These are phyloP conservation scores for Epichloe gansuensis DNA, from an alignment of 2,329 filamentous ascomycete species.

Conservation along the genomic window DNA sequence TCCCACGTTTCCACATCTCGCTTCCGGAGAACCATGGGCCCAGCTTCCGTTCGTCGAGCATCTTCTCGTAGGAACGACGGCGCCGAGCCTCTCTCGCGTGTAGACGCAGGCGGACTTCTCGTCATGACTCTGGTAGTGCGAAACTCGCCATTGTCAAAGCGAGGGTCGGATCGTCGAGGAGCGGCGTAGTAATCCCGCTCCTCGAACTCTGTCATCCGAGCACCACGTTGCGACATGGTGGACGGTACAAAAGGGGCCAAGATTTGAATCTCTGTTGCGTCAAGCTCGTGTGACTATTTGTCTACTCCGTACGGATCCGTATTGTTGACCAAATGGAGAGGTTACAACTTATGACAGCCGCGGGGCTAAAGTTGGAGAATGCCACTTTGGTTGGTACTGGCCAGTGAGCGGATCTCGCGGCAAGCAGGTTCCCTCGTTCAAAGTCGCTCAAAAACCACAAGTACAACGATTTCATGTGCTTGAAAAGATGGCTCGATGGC, in stretches of 20 bases:
- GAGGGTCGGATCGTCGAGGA: slow-evolving; percentile 22
- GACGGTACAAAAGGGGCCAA: neutral
- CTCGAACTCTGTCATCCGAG: slow-evolving; percentile 26
- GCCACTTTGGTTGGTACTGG: too few relatives aligned
- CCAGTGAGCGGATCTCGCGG: too few relatives aligned
- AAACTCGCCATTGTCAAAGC: slow-evolving; percentile 14
- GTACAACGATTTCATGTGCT: too few relatives aligned
- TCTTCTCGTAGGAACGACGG: slow-evolving; percentile 41
- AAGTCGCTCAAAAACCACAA: too few relatives aligned
- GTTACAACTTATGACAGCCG: too few relatives aligned
- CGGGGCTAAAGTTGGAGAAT: too few relatives aligned
- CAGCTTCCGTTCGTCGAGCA: slow-evolving; percentile 32
- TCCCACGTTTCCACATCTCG: slow-evolving; percentile 44
- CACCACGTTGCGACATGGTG: slow-evolving; percentile 11
- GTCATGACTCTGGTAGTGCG: slow-evolving; percentile 12
- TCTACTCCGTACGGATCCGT: neutral
- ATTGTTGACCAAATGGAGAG: too few relatives aligned
- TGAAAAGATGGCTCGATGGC: too few relatives aligned
- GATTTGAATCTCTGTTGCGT: neutral
- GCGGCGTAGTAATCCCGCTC: slow-evolving; percentile 31
- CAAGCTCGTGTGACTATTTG: neutral
- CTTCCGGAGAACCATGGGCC: slow-evolving; percentile 40
- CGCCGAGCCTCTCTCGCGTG: slow-evolving; percentile 29
- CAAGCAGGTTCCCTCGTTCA: too few relatives aligned
- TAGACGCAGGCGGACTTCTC: slow-evolving; percentile 13